A percentile compares a stretch with the other conserved stretches of the same genome.
Conservation (phyloP, 78 protist genomes). For the Protostelium mycophagum region DNA sequence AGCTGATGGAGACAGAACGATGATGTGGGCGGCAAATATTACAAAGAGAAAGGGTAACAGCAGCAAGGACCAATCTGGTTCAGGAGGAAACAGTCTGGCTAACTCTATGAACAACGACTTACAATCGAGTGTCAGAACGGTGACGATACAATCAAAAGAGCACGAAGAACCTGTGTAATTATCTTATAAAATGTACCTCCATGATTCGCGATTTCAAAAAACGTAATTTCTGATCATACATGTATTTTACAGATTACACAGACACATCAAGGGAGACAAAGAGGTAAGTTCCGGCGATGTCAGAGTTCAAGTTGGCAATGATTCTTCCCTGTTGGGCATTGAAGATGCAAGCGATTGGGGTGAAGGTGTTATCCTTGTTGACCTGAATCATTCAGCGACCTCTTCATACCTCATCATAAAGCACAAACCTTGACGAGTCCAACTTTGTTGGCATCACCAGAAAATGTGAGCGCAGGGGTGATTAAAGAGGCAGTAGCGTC, state of each 20-base stretch:
- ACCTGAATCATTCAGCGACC: background rate
- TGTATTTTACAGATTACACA: no score
- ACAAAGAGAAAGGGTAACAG: no score
- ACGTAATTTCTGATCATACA: no score
- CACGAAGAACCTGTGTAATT: no score
- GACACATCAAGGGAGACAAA: background rate
- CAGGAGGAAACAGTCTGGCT: no score
- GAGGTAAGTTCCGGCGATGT: background rate
- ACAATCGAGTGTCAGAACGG: no score
- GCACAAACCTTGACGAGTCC: background rate
- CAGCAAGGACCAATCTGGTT: no score
- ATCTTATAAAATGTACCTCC: no score
- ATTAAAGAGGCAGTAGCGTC: background rate
- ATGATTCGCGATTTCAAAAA: no score
- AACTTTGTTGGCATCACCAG: background rate
- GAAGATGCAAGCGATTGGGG: background rate
- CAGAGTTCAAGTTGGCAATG: background rate
- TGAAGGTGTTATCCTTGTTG: background rate
- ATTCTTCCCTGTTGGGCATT: background rate
- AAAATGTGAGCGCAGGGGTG: background rate
- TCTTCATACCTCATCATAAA: background rate
- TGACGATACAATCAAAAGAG: no score
- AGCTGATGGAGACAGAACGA: background rate
- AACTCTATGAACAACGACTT: no score
- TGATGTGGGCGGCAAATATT: slow-evolving; percentile 3